phyloP scores from a whole-genome alignment of 257 asterid genomes.

The Handroanthus guayacan region DNA sequence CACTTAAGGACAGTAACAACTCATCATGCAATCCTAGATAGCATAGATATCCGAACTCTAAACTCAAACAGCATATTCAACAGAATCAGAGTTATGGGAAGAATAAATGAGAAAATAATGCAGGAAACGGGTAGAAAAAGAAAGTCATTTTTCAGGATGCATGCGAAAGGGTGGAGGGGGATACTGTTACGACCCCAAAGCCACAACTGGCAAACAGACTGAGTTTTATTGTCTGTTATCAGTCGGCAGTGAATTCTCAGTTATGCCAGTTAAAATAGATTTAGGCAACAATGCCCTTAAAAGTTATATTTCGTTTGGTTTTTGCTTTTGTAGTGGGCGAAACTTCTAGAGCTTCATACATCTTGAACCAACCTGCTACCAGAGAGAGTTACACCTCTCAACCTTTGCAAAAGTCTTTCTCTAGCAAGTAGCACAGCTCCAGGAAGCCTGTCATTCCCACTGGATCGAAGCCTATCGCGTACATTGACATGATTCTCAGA shows the following conservation, averaged over 20 bases:
- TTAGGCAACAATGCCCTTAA: not conserved
- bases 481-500: constrained; percentile 43
- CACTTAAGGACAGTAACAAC: constrained; percentile 11
- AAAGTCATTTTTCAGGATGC: not conserved
- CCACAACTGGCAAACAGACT: not conserved
- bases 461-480: constrained; percentile 51
- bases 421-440: constrained; percentile 90
- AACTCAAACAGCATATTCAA: constrained; percentile 24
- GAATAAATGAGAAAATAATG: not conserved
- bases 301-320: not conserved
- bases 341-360: not conserved
- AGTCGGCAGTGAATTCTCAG: constrained; percentile 13
- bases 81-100: not conserved
- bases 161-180: not conserved
- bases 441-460: constrained; percentile 79
- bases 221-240: not conserved
- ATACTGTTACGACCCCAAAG: constrained; percentile 14
- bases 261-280: constrained; percentile 1
- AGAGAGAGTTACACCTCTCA: constrained; percentile 79
- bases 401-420: constrained; percentile 85
- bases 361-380: constrained; percentile 62
- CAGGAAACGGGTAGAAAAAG: not conserved
- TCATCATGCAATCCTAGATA: not conserved
- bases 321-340: not conserved
- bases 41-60: not conserved